phyloP scores from a whole-genome alignment of 2,329 filamentous ascomycete genomes.

The Botryotinia calthae region DNA sequence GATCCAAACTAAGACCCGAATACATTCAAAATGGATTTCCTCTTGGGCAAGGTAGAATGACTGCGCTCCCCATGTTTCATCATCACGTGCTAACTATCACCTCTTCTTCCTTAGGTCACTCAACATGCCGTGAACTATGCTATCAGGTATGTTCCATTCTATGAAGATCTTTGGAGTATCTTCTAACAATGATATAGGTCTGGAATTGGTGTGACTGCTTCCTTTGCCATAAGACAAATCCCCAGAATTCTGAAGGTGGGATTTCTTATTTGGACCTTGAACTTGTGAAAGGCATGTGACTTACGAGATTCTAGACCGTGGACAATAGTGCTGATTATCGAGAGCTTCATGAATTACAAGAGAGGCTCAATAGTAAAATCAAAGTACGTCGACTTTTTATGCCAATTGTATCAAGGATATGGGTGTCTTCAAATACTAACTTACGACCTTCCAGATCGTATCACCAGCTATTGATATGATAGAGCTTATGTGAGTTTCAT shows the following conservation, averaged over 20 bases:
- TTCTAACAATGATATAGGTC: conserved; percentile 47
- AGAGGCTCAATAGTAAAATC: conserved; percentile 80
- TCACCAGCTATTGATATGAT: conserved; percentile 90
- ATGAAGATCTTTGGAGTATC: neutral
- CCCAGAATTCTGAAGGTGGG: conserved; percentile 69
- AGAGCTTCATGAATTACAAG: conserved; percentile 70
- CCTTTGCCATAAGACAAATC: conserved; percentile 81
- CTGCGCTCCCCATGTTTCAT: neutral
- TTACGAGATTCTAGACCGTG: conserved; percentile 51
- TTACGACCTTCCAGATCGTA: conserved; percentile 60
- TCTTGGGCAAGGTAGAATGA: conserved; percentile 56
- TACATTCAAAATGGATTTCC: conserved; percentile 39
- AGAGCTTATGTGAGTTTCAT: conserved; percentile 68
- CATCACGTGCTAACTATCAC: conserved; percentile 30
- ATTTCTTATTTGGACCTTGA: neutral
- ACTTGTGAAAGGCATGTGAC: neutral
- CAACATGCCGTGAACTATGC: conserved; percentile 74
- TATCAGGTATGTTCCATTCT: conserved; percentile 54
- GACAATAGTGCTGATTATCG: conserved; percentile 64
- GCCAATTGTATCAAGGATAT: neutral
- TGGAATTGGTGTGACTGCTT: conserved; percentile 80
- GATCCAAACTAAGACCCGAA: neutral
- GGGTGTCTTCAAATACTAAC: neutral
- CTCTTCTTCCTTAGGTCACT: conserved; percentile 49
- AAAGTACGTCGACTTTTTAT: conserved; percentile 50